These are phyloP conservation scores for Fusarium ramigenum DNA, from an alignment of 2,329 filamentous ascomycete species.

Conservation along the genomic window DNA sequence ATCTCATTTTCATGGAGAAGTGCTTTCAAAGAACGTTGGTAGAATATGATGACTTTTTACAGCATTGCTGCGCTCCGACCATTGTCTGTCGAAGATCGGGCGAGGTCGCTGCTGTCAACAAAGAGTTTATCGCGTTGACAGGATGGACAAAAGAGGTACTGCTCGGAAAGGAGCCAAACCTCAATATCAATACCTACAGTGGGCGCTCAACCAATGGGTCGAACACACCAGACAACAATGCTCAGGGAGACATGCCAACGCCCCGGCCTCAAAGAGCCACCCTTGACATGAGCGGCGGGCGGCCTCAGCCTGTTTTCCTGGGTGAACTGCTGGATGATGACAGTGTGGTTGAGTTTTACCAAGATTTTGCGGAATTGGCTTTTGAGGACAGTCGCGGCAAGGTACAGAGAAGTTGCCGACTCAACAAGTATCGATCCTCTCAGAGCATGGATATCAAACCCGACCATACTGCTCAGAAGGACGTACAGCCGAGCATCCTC, in stretches of 20 bases:
- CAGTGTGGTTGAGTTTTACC: constrained; percentile 92
- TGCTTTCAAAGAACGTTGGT: constrained; percentile 92
- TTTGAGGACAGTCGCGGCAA: constrained; percentile 91
- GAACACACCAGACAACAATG: constrained; percentile 49
- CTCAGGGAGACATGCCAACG: constrained; percentile 56
- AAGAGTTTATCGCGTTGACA: constrained; percentile 95
- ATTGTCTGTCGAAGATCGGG: constrained; percentile 92
- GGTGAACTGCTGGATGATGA: constrained; percentile 94
- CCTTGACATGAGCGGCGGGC: constrained; percentile 56
- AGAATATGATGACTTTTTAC: constrained; percentile 93
- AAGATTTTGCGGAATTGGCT: constrained; percentile 91
- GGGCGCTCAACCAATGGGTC: constrained; percentile 52
- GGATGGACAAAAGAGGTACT: constrained; percentile 93
- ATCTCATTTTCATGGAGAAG: constrained; percentile 97
- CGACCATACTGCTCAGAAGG: constrained; percentile 57
- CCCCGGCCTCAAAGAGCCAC: constrained; percentile 60
- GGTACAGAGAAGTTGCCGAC: constrained; percentile 82
- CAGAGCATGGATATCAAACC: constrained; percentile 59
- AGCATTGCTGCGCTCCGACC: constrained; percentile 87
- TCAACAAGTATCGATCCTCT: constrained; percentile 89
- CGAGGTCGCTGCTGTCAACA: constrained; percentile 93
- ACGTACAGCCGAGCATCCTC: constrained; percentile 56
- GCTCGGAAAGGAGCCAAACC: constrained; percentile 85
- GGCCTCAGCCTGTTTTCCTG: constrained; percentile 83
- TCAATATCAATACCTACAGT: constrained; percentile 77